Base-by-base conservation (phyloP, 768 basidiomycete species). In the Suillus discolor region DNA sequence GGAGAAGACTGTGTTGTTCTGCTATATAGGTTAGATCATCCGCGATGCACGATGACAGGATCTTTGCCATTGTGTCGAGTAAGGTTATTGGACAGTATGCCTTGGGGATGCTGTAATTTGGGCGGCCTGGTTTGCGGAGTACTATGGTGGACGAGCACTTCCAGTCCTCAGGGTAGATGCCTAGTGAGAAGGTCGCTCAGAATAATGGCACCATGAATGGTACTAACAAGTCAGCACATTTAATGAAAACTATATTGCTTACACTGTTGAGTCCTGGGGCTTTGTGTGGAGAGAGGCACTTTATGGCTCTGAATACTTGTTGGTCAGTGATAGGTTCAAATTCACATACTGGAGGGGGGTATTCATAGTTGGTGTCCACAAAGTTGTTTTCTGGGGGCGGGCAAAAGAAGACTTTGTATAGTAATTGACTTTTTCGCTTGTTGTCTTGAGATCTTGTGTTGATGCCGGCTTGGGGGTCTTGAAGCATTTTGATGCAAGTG, bases 21-120 rank as follows among this genome's bases (percentile, higher is more conserved):
- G 71, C 64, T 6, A 77, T 28, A 31, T 62, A 63, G 0, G 66
- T 54, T 0, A 81, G 34, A n/a, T 75, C 67, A 6, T 74, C 70
- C 3, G 76, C 69, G 0, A 79, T 59, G 1, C 65, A 62, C 20
- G 70, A 36, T 15, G 71, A 70, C 0, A 77, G 74, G 2, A 78
- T 28, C 57, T 82, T 82, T 0, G 65, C 73, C 0, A 75, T 62
- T 0, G 74, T 76, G 49, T 78, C 65, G 1, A 80, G 69, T 0
- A 83, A 77, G 0, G 74, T 76, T 6, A 84, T 80, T 0, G 81
- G 83, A 0, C 77, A 64, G 63, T 79, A 79, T 1, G 80, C 74
- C 36, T 76, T 78, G 0, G 81, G 65, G 9, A 69, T 39, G 0
- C 71, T 62, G 69, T 85, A 84, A 65, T 75, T 63, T 0, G 72